Conservation (phyloP, 345 rosid species). For the Gossypium bickii region DNA sequence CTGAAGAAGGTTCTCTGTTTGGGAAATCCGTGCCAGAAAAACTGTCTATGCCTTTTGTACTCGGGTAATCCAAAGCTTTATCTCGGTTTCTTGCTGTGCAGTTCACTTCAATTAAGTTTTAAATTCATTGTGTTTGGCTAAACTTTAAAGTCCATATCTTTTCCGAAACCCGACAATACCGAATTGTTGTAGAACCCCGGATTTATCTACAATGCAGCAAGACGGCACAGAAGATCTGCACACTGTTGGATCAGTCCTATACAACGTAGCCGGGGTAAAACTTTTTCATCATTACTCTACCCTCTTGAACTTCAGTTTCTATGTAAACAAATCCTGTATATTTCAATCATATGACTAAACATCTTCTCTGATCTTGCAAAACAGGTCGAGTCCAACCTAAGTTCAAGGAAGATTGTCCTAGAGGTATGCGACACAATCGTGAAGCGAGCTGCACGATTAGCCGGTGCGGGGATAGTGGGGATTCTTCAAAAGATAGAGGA, state of each 20-base stretch:
- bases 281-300: constrained; percentile 1
- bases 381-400: constrained; percentile 52
- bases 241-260: constrained; percentile 52
- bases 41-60: constrained; percentile 46
- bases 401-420: constrained; percentile 43
- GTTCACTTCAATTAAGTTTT: not conserved
- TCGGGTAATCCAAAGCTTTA: constrained; percentile 31
- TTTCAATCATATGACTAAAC: not conserved
- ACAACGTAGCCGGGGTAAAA: constrained; percentile 43
- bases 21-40: constrained; percentile 41
- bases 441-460: constrained; percentile 70
- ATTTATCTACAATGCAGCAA: constrained; percentile 65
- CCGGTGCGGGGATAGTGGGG: constrained; percentile 90
- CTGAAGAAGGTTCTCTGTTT: constrained; percentile 52
- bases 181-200: constrained; percentile 44
- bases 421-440: constrained; percentile 64
- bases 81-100: not conserved
- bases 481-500: constrained; percentile 72
- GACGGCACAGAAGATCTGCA: constrained; percentile 62
- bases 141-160: too few species aligned
- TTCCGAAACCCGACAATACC: not conserved
- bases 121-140: too few species aligned
- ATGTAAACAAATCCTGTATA: not conserved
- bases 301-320: not conserved
- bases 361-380: not conserved